Base-by-base conservation (phyloP, 495 filamentous ascomycete species). In the Saxophila tyrrhenica region DNA sequence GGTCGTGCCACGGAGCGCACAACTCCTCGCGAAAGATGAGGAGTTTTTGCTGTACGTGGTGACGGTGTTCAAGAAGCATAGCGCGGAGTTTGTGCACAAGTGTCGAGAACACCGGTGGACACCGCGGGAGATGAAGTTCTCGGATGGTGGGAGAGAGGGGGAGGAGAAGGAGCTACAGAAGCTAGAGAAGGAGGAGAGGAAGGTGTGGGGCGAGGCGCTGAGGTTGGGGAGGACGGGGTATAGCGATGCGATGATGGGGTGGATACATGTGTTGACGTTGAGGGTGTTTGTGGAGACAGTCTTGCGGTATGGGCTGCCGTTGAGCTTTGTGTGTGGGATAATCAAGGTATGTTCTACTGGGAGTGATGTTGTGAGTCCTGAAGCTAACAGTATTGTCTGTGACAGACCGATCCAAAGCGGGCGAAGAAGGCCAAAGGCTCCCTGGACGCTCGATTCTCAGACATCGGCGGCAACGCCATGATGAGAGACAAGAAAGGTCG, bases 251-350 rank as follows among this genome's bases (percentile, higher is more conserved):
- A 88, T 94, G 55, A 95, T 95, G 89, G 83, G 89, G 52, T 94
- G 87, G 90, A 73, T 89, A 11, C 94, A 97, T 67, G 86, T 92
- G 16, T 74, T 96, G 65, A 84, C 90, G 3, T 72, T 98, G 58
- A 75, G 92, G 42, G 89, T 98, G 38, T 98, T 96, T 68, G 92
- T 98, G 19, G 92, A 98, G 76, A 95, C 89, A 11, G 90, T 97
- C 19, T 72, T 97, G 65, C 78, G 92, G 57, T 98, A 97, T 67
- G 92, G 92, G 7, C 65, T 98, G 57, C 92, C 92, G 29, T 67
- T 94, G 61, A 82, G 88, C 62, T 96, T 88, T 72, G 83, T 94
- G 44, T 86, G 81, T 59, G 88, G 80, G 48, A 70, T 96, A 47
- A 72, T 96, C 50, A 77, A 83, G 81, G 91, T 96, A 50, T 35